Percentiles rank a stretch among this genome's conserved stretches.
Evolutionary conservation across 2,329 filamentous ascomycete genomes (phyloP).

Genomic region (Blumeria hordei): DNA sequence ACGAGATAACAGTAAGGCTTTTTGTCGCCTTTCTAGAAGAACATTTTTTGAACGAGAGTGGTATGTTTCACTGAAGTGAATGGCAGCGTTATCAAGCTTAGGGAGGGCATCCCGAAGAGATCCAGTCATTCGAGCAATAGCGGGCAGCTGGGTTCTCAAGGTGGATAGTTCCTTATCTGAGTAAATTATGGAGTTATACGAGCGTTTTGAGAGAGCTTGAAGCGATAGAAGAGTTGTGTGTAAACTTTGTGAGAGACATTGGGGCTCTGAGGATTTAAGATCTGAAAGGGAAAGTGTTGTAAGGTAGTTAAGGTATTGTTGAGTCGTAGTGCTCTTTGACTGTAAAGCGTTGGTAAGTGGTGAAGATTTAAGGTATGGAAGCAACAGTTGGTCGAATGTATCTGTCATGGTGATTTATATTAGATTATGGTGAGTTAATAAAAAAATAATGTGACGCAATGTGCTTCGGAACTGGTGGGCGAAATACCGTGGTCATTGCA

Average conservation of each 20-base stretch:
- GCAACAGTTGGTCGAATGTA: constrained; percentile 49
- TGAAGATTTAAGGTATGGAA: constrained; percentile 30
- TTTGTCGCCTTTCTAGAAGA: constrained; percentile 48
- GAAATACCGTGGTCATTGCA: too few species aligned
- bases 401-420: constrained; percentile 27
- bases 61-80: constrained; percentile 63
- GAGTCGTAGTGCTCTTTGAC: constrained; percentile 26
- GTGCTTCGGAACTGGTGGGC: too few species aligned
- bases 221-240: constrained; percentile 64
- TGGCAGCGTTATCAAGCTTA: constrained; percentile 51
- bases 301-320: constrained; percentile 53
- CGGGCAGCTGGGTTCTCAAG: constrained; percentile 46
- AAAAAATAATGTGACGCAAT: too few species aligned
- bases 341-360: constrained; percentile 18
- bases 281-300: constrained; percentile 52
- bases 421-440: not conserved
- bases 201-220: constrained; percentile 72
- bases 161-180: constrained; percentile 58
- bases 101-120: constrained; percentile 52
- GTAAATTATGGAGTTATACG: constrained; percentile 61
- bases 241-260: constrained; percentile 54
- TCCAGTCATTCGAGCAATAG: constrained; percentile 37
- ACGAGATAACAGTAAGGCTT: constrained; percentile 55
- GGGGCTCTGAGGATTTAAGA: constrained; percentile 50
- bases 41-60: constrained; percentile 45